Percentiles rank a stretch among this genome's conserved stretches.
Conservation (phyloP, 805 yeast species). For the Pichia eremophila region DNA sequence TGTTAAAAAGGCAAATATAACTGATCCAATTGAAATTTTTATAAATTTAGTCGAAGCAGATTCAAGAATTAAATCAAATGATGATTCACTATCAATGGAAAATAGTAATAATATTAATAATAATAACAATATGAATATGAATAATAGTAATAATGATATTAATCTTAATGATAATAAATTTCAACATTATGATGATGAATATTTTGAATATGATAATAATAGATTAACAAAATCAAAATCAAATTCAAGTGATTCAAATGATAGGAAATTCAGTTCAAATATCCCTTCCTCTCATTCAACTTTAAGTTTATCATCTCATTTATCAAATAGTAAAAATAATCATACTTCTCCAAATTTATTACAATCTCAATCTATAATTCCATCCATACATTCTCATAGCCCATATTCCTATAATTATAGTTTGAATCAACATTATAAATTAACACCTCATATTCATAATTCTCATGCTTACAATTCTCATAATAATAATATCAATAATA, state of each 20-base stretch:
- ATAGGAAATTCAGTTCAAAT: not conserved
- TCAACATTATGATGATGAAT: not conserved
- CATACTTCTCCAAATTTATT: constrained; percentile 1
- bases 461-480: constrained; percentile 1
- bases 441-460: not conserved
- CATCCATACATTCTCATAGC: not conserved
- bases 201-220: not conserved
- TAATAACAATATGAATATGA: constrained; percentile 4
- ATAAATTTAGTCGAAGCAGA: constrained; percentile 47
- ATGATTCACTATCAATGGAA: constrained; percentile 15
- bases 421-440: not conserved
- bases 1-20: constrained; percentile 40
- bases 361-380: constrained; percentile 2
- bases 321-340: constrained; percentile 3
- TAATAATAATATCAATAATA: not conserved
- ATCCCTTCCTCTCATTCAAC: constrained; percentile 10
- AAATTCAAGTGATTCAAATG: not conserved
- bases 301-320: constrained; percentile 8
- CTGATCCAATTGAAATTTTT: constrained; percentile 44
- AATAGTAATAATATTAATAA: constrained; percentile 6
- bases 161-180: not conserved
- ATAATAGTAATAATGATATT: constrained; percentile 8
- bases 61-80: constrained; percentile 21
- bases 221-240: not conserved
- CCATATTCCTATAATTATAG: not conserved